A percentile compares a stretch with the other conserved stretches of the same genome.
Conservation (phyloP, 2,329 filamentous ascomycete species). For the Penicillium sclerotigenum region DNA sequence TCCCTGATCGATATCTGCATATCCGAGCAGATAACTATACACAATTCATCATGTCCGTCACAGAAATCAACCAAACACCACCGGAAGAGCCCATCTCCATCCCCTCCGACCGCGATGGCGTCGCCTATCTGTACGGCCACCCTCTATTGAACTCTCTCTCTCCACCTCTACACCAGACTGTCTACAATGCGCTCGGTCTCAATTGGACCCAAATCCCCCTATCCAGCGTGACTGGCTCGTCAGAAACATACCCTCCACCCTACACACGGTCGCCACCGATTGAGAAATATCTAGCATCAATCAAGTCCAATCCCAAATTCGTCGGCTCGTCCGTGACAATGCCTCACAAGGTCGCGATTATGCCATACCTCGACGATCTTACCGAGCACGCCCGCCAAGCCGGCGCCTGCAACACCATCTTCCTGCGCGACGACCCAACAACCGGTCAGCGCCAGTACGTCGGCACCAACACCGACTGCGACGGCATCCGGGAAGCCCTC, state of each 20-base stretch:
- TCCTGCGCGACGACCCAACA: slow-evolving; percentile 48
- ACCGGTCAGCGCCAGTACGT: slow-evolving; percentile 55
- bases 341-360: slow-evolving; percentile 77
- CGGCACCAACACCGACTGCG: slow-evolving; percentile 78
- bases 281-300: slow-evolving; percentile 33
- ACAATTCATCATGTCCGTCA: slow-evolving; percentile 23
- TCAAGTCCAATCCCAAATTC: slow-evolving; percentile 40
- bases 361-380: slow-evolving; percentile 68
- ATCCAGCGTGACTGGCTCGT: slow-evolving; percentile 32
- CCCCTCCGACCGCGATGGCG: slow-evolving; percentile 43
- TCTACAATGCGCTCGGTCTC: slow-evolving; percentile 51
- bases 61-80: slow-evolving; percentile 10
- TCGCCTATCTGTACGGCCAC: slow-evolving; percentile 57
- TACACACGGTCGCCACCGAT: slow-evolving; percentile 38
- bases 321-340: slow-evolving; percentile 72
- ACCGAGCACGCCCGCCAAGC: slow-evolving; percentile 70
- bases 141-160: slow-evolving; percentile 57
- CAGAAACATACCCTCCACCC: slow-evolving; percentile 32
- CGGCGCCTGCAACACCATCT: slow-evolving; percentile 78
- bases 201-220: slow-evolving; percentile 54
- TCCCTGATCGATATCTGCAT: background rate
- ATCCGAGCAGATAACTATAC: background rate
- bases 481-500: slow-evolving; percentile 73
- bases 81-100: slow-evolving; percentile 34
- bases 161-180: slow-evolving; percentile 53